Conservation (phyloP, 2,329 filamentous ascomycete genomes). For the Phaeosphaeriaceae sp. region DNA sequence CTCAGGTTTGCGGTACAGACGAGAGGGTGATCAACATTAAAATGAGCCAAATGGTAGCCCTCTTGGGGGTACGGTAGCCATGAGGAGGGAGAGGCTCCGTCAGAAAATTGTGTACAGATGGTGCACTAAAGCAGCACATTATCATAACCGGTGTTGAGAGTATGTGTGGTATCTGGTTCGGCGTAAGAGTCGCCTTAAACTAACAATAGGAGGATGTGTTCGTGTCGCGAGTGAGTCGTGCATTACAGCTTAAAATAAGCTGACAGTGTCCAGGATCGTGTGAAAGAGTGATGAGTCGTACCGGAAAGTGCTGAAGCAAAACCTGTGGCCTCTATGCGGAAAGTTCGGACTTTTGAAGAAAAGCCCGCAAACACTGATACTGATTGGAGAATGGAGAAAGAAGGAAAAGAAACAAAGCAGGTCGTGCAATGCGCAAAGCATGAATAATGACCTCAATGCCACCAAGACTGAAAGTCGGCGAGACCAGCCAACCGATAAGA, state of each 20-base stretch:
- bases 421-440: slow-evolving; percentile 14
- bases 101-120: slow-evolving; percentile 10
- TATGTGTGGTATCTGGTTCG: not conserved
- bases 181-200: not conserved
- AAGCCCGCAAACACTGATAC: slow-evolving; percentile 7
- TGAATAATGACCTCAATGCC: slow-evolving; percentile 11
- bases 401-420: slow-evolving; percentile 7
- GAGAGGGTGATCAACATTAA: slow-evolving; percentile 42
- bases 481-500: slow-evolving; percentile 36
- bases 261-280: slow-evolving; percentile 15
- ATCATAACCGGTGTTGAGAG: slow-evolving; percentile 5
- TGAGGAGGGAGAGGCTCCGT: slow-evolving; percentile 32
- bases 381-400: slow-evolving; percentile 7
- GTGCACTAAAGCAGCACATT: slow-evolving; percentile 4
- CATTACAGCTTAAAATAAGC: slow-evolving; percentile 9
- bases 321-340: slow-evolving; percentile 24
- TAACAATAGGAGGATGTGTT: slow-evolving; percentile 3
- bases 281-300: slow-evolving; percentile 16
- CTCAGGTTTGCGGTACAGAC: slow-evolving; percentile 9
- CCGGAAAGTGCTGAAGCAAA: slow-evolving; percentile 12
- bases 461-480: slow-evolving; percentile 26
- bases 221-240: slow-evolving; percentile 9
- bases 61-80: slow-evolving; percentile 21
- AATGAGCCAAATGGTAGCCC: slow-evolving; percentile 33
- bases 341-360: slow-evolving; percentile 32